Base-by-base conservation (phyloP, 169 alveolate species). In the Sarcocystis neurona region DNA sequence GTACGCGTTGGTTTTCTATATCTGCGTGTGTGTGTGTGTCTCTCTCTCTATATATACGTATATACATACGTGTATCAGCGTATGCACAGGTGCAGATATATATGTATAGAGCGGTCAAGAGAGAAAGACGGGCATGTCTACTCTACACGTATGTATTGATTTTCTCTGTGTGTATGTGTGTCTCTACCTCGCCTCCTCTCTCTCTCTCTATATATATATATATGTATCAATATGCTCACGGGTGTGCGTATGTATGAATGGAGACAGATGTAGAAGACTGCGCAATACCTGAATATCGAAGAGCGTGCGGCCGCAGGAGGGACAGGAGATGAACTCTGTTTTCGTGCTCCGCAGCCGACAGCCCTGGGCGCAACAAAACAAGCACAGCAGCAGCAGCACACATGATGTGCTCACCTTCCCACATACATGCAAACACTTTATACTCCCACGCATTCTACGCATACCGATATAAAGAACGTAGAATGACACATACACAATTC, bases 281-380 rank as follows among this genome's bases (percentile, higher is more conserved):
- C 44, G 46, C 18, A 37, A 60, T 32, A 92, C 96, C 82, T 92
- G 95, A 43, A 96, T 92, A 77, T 96, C 95, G 89, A 96, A 95
- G 56, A 95, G 91, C 18, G 98, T 96, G 56, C 98, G 93, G 12
- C 98, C 98, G 90, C 98, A 96, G 18, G 97, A 95, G 8, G 98
- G 98, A 75, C 98, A 96, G 15, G 97, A 94, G 77, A 96, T 95
- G 90, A 95, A 96, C 80, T 96, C 97, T 10, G 97, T 95, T 92
- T 95, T 95, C 91, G 94, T 92, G 86, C 92, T 91, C 37, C 98
- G 92, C 94, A 95, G 94, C 27, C 98, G 92, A 56, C 97, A 93
- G 39, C 94, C 97, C 94, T 96, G 91, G 0, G 10, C 8, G 44
- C 43, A 27, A 15, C 32, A 3, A 48, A 6, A 48, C 60, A 48